phyloP scores from a whole-genome alignment of 2,329 filamentous ascomycete species.

The Phialophora verrucosa region DNA sequence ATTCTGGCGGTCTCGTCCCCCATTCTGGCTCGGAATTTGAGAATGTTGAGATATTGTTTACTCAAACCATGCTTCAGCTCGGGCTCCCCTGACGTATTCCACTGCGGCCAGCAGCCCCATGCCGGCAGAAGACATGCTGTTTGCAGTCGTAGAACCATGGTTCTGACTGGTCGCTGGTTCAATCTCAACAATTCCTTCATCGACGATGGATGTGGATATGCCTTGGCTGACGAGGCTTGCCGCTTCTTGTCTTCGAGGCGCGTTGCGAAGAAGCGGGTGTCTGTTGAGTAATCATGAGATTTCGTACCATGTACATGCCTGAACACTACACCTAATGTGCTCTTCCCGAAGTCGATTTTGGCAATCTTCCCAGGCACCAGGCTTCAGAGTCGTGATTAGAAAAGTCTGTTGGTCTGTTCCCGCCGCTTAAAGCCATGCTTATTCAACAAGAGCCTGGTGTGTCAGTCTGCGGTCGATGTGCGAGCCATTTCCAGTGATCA shows the following conservation, averaged over 20 bases:
- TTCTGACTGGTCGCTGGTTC: neutral
- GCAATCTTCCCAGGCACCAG: neutral
- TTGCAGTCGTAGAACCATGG: neutral
- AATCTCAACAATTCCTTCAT: neutral
- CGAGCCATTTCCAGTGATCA: neutral
- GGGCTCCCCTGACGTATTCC: neutral
- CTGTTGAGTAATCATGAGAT: neutral
- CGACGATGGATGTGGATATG: neutral
- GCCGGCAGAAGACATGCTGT: neutral
- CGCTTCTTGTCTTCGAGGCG: neutral
- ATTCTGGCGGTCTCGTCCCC: neutral
- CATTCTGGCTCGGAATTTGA: neutral
- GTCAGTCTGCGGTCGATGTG: neutral
- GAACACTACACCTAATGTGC: neutral
- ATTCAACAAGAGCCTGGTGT: neutral
- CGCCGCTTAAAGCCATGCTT: neutral
- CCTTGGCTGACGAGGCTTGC: neutral
- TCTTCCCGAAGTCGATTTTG: neutral
- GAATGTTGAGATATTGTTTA: neutral
- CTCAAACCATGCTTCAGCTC: neutral
- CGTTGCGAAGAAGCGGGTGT: neutral
- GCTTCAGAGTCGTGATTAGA: neutral
- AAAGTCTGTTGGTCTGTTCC: neutral
- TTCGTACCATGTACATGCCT: neutral
- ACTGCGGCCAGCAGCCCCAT: neutral